Conservation (phyloP, 2,329 filamentous ascomycete genomes). For the Nigrospora osmanthi region DNA sequence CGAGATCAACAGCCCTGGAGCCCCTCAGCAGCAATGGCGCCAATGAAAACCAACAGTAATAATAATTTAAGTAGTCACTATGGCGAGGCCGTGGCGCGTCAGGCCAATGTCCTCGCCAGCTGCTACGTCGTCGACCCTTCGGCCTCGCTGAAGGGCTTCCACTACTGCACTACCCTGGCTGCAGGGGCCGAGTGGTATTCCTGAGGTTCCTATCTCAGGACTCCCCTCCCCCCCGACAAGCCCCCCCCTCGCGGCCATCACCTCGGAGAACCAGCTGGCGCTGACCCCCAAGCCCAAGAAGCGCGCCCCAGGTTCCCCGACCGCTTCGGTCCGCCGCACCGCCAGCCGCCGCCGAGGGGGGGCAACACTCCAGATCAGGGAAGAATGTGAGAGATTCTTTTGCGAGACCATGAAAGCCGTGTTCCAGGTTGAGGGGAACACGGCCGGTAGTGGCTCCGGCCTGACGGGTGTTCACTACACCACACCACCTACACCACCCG, state of each 20-base stretch:
- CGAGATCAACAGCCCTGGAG: neutral
- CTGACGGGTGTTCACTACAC: slow-evolving; percentile 63
- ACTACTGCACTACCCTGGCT: slow-evolving; percentile 92
- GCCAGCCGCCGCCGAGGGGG: slow-evolving; percentile 60
- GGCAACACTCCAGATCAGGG: slow-evolving; percentile 94
- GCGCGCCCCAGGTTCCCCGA: slow-evolving; percentile 20
- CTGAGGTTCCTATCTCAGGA: slow-evolving; percentile 83
- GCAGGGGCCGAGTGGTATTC: slow-evolving; percentile 88
- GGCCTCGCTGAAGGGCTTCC: slow-evolving; percentile 70
- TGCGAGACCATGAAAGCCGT: slow-evolving; percentile 89
- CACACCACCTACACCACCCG: slow-evolving; percentile 41
- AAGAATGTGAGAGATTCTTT: slow-evolving; percentile 99
- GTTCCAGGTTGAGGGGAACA: slow-evolving; percentile 93
- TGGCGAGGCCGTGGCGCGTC: slow-evolving; percentile 57
- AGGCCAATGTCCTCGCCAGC: slow-evolving; percentile 76
- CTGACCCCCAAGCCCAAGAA: slow-evolving; percentile 49
- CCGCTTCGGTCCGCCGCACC: slow-evolving; percentile 24
- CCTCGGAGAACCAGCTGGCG: slow-evolving; percentile 59
- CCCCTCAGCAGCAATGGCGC: slow-evolving; percentile 40
- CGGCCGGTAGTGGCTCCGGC: slow-evolving; percentile 71
- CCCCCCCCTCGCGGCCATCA: slow-evolving; percentile 76
- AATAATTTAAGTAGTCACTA: slow-evolving; percentile 73
- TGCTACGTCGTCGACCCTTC: slow-evolving; percentile 79
- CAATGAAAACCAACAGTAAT: slow-evolving; percentile 64
- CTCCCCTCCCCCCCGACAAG: slow-evolving; percentile 79